Evolutionary conservation across 1,284 basidiomycete genomes (phyloP).

Genomic region (Boletellus deceptivus): DNA sequence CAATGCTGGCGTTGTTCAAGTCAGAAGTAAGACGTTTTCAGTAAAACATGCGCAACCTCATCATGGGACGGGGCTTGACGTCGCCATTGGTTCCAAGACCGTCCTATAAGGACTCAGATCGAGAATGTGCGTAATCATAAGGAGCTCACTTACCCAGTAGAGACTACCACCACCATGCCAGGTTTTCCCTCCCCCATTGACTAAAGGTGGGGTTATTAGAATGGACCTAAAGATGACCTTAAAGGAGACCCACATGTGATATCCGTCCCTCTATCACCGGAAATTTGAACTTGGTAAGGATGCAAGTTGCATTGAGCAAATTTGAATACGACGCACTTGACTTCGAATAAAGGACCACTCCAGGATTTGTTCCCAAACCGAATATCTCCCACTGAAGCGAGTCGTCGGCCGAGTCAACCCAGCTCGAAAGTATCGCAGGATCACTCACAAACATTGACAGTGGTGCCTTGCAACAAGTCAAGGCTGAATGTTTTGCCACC

Average conservation of each 20-base stretch:
- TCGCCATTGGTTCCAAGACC: slow-evolving; percentile 41
- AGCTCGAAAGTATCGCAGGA: not conserved
- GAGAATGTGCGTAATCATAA: not conserved
- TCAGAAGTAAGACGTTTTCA: not conserved
- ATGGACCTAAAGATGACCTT: not conserved
- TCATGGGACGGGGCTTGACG: slow-evolving; percentile 49
- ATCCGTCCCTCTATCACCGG: slow-evolving; percentile 31
- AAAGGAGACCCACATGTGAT: slow-evolving; percentile 38
- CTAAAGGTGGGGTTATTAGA: slow-evolving; percentile 20
- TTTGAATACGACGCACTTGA: slow-evolving; percentile 20
- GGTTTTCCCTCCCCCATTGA: slow-evolving; percentile 46
- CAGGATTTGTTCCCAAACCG: slow-evolving; percentile 40
- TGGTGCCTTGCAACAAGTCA: slow-evolving; percentile 38
- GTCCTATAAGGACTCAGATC: slow-evolving; percentile 33
- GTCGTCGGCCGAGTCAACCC: not conserved
- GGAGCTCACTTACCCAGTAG: slow-evolving; percentile 41
- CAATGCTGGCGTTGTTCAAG: slow-evolving; percentile 11
- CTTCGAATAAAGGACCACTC: slow-evolving; percentile 41
- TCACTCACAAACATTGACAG: slow-evolving; percentile 38
- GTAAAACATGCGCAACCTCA: slow-evolving; percentile 36
- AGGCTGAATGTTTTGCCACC: slow-evolving; percentile 42
- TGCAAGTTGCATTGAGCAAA: not conserved
- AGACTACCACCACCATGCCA: slow-evolving; percentile 43
- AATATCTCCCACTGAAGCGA: slow-evolving; percentile 42
- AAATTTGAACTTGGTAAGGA: not conserved